Percentiles rank a stretch among this genome's conserved stretches.
These are phyloP conservation scores for Lathyrus aphaca DNA, from an alignment of 306 rosid genomes.

Conservation along the genomic window DNA sequence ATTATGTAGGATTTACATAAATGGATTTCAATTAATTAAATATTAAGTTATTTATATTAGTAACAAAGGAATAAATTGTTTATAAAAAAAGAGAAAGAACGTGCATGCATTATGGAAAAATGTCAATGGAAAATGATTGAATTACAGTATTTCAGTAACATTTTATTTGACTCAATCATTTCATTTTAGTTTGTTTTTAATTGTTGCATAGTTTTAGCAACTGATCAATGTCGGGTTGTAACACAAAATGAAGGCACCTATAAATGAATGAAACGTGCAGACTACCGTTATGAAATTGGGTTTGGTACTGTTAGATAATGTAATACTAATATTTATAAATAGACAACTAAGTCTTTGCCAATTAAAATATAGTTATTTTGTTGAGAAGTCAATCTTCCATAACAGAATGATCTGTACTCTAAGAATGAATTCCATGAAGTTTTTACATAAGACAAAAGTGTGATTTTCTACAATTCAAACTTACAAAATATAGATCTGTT, in stretches of 20 bases:
- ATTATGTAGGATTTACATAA: too few relatives aligned
- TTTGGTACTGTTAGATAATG: conserved; percentile 32
- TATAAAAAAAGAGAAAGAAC: neutral
- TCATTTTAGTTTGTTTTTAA: neutral
- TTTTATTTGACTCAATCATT: neutral
- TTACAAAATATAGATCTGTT: neutral
- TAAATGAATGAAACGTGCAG: conserved; percentile 44
- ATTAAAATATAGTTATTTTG: neutral
- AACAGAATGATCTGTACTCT: neutral
- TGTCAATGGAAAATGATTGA: conserved; percentile 7
- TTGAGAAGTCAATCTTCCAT: conserved; percentile 42
- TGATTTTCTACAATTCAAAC: neutral
- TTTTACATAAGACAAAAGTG: neutral
- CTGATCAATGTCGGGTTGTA: conserved; percentile 39
- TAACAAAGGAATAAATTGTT: neutral
- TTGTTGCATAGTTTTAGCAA: conserved; percentile 27
- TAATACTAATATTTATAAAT: conserved; percentile 31
- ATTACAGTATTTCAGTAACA: too few relatives aligned
- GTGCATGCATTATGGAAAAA: neutral
- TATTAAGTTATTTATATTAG: too few relatives aligned
- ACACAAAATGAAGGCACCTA: conserved; percentile 7
- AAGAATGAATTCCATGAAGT: neutral
- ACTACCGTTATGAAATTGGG: conserved; percentile 11
- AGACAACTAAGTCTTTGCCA: conserved; percentile 35
- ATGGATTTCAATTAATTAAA: too few relatives aligned